Evolutionary conservation across 225 moss, liverwort and hornwort genomes (phyloP).

Genomic region (Neckera pumila): DNA sequence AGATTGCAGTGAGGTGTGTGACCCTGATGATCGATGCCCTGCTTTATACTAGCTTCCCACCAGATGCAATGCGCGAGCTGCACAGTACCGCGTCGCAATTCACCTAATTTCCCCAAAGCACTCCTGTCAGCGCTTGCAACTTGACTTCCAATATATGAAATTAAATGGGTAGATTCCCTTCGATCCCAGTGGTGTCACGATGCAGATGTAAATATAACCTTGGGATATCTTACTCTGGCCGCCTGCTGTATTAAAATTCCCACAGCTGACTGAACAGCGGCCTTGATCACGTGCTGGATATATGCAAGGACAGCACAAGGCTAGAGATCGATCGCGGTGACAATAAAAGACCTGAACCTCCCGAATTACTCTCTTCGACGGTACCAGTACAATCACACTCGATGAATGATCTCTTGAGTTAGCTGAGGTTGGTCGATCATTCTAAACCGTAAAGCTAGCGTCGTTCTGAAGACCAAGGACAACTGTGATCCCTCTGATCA

Average conservation of each 20-base stretch:
- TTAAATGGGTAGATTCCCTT: background rate
- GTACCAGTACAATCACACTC: background rate
- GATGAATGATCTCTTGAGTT: background rate
- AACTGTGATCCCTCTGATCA: background rate
- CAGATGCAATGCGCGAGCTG: background rate
- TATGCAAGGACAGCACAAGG: background rate
- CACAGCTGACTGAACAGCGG: background rate
- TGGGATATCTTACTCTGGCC: background rate
- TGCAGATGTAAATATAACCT: background rate
- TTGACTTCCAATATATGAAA: background rate
- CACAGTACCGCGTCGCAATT: background rate
- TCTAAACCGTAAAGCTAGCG: background rate
- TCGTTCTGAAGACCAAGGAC: background rate
- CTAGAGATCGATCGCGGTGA: background rate
- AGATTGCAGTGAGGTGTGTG: background rate
- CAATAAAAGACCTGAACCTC: background rate
- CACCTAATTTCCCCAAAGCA: background rate
- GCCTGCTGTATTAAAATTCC: background rate
- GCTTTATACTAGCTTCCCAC: background rate
- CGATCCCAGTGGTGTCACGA: background rate
- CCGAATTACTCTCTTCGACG: background rate
- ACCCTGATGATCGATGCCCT: background rate
- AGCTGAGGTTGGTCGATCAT: background rate
- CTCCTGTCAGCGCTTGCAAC: background rate
- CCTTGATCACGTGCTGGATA: background rate